Base-by-base conservation (phyloP, 192 early-diverging fungal genomes). In the Coemansia sp. region DNA sequence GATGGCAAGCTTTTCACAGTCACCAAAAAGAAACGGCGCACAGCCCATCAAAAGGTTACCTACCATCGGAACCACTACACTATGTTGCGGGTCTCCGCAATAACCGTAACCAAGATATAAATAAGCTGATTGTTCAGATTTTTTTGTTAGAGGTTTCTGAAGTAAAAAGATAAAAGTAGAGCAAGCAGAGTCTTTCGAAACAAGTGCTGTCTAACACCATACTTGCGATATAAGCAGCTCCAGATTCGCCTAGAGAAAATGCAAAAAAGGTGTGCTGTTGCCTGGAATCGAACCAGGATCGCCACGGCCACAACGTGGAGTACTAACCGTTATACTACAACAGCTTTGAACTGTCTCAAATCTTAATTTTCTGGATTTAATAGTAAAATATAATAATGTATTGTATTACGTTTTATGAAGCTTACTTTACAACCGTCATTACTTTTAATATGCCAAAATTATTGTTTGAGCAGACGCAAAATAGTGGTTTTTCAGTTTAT, bases 21-120 rank as follows among this genome's bases (percentile, higher is more conserved):
- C 16, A 82, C 88, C 57, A 94, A 94, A 75, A 92, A 90, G 85
- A 91, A 91, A 81, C 87, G 85, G 82, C 89, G 90, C 79, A 94
- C 90, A 59, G 87, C 88, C 46, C 87, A 88, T 75, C 87, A 87
- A 77, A 86, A 88, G 56, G 85, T 85, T 5, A 85, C 89, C 50
- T 82, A 83, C 20, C 88, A 91, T 71, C 87, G 90, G 63, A 90
- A 90, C 61, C 78, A 86, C 57, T 86, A 91, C 64, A 94, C 92
- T 0, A 85, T 91, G 53, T 78, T 94, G 53, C 87, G 92, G 62
- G 85, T 94, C 37, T 84, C 88, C 16, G 82, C 90, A 62, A 69
- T 94, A 19, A 87, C 89, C 37, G 83, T 93, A 8, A 87, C 84
- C 54, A 79, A 77, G 55, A 42, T 82, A 19, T 65, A 51, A 74